Percentiles rank a stretch among this genome's conserved stretches.
These are phyloP conservation scores for Spatholobus suberectus DNA, from an alignment of 306 rosid species.

Conservation along the genomic window DNA sequence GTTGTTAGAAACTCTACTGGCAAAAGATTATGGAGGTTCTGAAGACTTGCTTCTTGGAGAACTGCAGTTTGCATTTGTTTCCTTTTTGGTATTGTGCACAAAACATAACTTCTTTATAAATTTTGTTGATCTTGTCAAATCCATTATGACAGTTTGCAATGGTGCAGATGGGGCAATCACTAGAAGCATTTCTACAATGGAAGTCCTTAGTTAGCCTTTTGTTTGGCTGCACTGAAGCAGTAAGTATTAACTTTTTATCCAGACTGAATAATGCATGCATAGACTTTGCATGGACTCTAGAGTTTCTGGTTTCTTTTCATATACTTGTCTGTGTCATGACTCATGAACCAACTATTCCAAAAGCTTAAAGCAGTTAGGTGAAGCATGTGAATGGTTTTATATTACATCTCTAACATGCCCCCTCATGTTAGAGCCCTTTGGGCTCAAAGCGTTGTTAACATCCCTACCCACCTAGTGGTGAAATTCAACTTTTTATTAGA, in stretches of 20 bases:
- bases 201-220: conserved; percentile 82
- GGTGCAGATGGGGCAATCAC: conserved; percentile 93
- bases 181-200: conserved; percentile 94
- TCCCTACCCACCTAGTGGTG: neutral
- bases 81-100: conserved; percentile 65
- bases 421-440: neutral
- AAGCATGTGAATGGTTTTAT: neutral
- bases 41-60: conserved; percentile 89
- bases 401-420: neutral
- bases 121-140: conserved; percentile 25
- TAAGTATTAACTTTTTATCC: conserved; percentile 54
- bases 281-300: neutral
- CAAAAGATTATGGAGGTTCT: conserved; percentile 78
- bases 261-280: conserved; percentile 32
- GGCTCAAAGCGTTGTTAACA: neutral
- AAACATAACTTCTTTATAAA: neutral
- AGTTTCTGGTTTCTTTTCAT: conserved; percentile 22
- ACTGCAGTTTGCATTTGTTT: conserved; percentile 86
- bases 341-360: neutral
- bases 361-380: neutral
- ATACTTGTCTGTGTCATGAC: neutral
- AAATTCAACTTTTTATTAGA: neutral
- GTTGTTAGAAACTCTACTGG: conserved; percentile 72
- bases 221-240: conserved; percentile 89
- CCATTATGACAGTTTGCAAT: conserved; percentile 38